Conservation (phyloP, 805 yeast genomes). For the Wickerhamiella azymoides region DNA sequence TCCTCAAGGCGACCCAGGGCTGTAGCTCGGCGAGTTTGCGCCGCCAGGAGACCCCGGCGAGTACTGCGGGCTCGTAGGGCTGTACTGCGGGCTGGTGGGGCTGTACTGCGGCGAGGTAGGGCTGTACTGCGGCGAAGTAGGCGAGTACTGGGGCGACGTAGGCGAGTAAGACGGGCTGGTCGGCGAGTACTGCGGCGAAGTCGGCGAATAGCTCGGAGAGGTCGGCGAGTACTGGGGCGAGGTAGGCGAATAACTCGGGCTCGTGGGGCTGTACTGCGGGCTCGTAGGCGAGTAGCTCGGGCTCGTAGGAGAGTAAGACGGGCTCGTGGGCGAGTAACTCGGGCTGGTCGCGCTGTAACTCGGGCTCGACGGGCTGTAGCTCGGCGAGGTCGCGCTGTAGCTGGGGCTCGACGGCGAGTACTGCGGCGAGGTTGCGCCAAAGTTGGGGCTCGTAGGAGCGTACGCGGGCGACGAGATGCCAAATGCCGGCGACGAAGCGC, state of each 20-base stretch:
- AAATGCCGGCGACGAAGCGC: slow-evolving; percentile 58
- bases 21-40: background rate
- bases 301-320: slow-evolving; percentile 42
- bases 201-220: slow-evolving; percentile 51
- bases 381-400: slow-evolving; percentile 17
- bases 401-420: slow-evolving; percentile 69
- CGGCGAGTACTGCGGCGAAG: slow-evolving; percentile 46
- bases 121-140: slow-evolving; percentile 64
- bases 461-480: slow-evolving; percentile 60
- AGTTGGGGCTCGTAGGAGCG: slow-evolving; percentile 66
- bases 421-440: slow-evolving; percentile 42
- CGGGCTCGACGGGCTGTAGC: slow-evolving; percentile 18
- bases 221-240: slow-evolving; percentile 60
- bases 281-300: slow-evolving; percentile 53
- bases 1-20: background rate
- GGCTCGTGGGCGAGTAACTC: slow-evolving; percentile 54
- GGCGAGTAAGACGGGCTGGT: slow-evolving; percentile 62
- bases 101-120: slow-evolving; percentile 61
- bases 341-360: slow-evolving; percentile 50
- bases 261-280: slow-evolving; percentile 49
- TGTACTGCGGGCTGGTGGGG: slow-evolving; percentile 31
- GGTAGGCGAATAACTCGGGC: slow-evolving; percentile 61
- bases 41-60: slow-evolving; percentile 33
- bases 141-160: slow-evolving; percentile 66
- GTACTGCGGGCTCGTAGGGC: slow-evolving; percentile 55